Conservation (phyloP, 495 filamentous ascomycete genomes). For the Neurospora sp. region DNA sequence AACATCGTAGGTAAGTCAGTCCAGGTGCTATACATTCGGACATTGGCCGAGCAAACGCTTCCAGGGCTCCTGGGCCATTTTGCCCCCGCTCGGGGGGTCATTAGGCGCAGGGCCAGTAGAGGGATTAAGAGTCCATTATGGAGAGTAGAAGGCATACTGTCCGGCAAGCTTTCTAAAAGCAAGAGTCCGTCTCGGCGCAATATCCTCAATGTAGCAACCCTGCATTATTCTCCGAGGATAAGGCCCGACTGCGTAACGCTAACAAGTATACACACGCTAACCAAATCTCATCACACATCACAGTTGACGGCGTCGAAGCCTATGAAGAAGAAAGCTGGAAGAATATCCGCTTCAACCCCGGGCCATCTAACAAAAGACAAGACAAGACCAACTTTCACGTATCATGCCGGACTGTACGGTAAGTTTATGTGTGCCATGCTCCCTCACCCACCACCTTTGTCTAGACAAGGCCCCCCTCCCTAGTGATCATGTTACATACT, state of each 20-base stretch:
- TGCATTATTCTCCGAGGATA: not conserved
- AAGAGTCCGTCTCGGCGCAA: not conserved
- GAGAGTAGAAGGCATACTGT: not conserved
- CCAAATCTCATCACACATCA: not conserved
- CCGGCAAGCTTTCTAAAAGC: not conserved
- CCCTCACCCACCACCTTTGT: not conserved
- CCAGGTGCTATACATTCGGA: not conserved
- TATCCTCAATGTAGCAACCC: not conserved
- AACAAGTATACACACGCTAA: not conserved
- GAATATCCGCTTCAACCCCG: slow-evolving; percentile 49
- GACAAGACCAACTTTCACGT: slow-evolving; percentile 36
- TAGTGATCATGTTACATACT: not conserved
- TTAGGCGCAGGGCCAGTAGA: not conserved
- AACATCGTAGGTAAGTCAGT: slow-evolving; percentile 59
- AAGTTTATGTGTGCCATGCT: slow-evolving; percentile 7
- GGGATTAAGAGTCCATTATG: not conserved
- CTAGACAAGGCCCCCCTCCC: not conserved
- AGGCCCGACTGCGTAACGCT: not conserved
- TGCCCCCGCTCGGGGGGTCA: not conserved
- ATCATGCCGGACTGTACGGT: slow-evolving; percentile 58
- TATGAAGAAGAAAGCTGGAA: slow-evolving; percentile 73
- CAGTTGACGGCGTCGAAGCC: slow-evolving; percentile 28
- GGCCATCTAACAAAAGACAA: slow-evolving; percentile 17
- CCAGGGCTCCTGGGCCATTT: not conserved
- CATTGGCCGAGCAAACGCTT: not conserved